These are phyloP conservation scores for Chalciporus piperatus DNA, from an alignment of 768 basidiomycete species.

Conservation along the genomic window DNA sequence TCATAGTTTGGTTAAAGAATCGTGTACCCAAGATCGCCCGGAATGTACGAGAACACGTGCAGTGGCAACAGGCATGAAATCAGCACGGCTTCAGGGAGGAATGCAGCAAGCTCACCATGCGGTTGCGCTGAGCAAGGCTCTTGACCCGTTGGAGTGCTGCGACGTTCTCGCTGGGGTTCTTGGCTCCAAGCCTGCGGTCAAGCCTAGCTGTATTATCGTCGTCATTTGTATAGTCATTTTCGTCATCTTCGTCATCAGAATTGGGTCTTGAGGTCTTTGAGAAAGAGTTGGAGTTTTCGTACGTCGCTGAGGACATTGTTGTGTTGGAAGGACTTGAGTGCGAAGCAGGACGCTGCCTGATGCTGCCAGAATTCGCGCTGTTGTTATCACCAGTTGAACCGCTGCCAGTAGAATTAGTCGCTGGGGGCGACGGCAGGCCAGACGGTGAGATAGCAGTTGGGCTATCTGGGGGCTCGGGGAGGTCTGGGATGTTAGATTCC, in stretches of 20 bases:
- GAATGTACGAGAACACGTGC: conserved; percentile 31
- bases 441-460: conserved; percentile 54
- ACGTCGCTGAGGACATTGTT: conserved; percentile 41
- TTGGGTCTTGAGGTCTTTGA: conserved; percentile 29
- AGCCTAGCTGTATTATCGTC: conserved; percentile 66
- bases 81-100: conserved; percentile 18
- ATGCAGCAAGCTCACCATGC: conserved; percentile 51
- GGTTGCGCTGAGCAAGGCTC: conserved; percentile 69
- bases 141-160: conserved; percentile 65
- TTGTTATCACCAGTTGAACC: conserved; percentile 67
- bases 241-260: conserved; percentile 47
- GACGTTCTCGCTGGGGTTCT: conserved; percentile 50
- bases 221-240: conserved; percentile 48
- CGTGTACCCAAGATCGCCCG: conserved; percentile 8
- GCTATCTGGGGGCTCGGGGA: conserved; percentile 67
- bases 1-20: background rate
- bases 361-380: conserved; percentile 40
- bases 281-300: conserved; percentile 33
- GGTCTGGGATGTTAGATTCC: conserved; percentile 50
- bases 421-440: conserved; percentile 79
- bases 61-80: conserved; percentile 27
- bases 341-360: conserved; percentile 34
- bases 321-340: conserved; percentile 23
- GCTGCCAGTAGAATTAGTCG: conserved; percentile 82
- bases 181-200: conserved; percentile 34